A percentile compares a stretch with the other conserved stretches of the same genome.
Evolutionary conservation across 2,329 filamentous ascomycete species (phyloP).

Genomic region (Botrytis paeoniae): DNA sequence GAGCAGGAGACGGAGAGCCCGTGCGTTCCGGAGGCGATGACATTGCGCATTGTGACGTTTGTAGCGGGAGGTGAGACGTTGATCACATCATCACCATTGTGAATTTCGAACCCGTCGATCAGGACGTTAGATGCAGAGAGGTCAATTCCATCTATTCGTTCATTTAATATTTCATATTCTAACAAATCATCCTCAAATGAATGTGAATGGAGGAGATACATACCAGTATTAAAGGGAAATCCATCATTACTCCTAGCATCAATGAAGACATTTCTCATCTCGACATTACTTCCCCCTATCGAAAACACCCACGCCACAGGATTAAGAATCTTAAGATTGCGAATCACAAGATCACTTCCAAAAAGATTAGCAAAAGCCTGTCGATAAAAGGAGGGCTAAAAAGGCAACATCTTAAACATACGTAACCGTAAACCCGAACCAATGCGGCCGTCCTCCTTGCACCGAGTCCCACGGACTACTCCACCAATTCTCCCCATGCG

Average conservation of each 20-base stretch:
- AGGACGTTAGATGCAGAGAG: conserved; percentile 14
- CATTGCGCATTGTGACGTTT: conserved; percentile 11
- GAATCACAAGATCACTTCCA: conserved; percentile 1
- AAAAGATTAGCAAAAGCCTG: neutral
- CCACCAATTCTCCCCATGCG: conserved; percentile 17
- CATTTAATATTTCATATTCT: neutral
- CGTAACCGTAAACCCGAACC: conserved; percentile 10
- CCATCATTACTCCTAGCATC: conserved; percentile 12
- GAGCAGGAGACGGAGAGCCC: conserved; percentile 9
- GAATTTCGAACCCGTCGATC: conserved; percentile 14
- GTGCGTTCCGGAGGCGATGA: conserved; percentile 13
- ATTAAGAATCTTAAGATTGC: conserved; percentile 14
- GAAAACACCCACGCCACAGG: conserved; percentile 12
- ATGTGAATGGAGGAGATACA: neutral
- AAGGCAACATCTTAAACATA: neutral
- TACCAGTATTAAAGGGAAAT: conserved; percentile 12
- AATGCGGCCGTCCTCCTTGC: conserved; percentile 11
- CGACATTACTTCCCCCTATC: conserved; percentile 14
- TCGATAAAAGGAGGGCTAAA: neutral
- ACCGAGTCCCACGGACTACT: neutral
- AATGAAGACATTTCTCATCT: conserved; percentile 9
- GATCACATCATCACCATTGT: conserved; percentile 18
- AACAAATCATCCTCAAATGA: neutral
- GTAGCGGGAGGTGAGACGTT: conserved; percentile 1
- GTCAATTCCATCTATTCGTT: conserved; percentile 5